Conservation (phyloP, 139 green algal genomes). For the Chlamydomonas sp. region DNA sequence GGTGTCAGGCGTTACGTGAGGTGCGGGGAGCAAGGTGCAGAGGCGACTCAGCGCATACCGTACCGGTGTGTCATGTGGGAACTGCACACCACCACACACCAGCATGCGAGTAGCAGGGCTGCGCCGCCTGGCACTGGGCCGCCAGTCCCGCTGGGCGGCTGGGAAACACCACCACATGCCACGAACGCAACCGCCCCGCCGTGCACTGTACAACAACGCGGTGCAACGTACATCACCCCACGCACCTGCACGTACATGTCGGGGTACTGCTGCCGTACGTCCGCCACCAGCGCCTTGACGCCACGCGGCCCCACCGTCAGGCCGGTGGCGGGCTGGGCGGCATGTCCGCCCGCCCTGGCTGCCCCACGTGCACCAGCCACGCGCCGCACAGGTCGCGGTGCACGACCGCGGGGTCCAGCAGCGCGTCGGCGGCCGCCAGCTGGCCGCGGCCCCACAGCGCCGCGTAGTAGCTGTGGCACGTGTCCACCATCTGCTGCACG, state of each 20-base stretch:
- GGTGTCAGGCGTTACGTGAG: too few relatives aligned
- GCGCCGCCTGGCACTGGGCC: too few relatives aligned
- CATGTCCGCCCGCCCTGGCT: neutral
- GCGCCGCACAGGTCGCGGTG: constrained; percentile 28
- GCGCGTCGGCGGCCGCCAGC: neutral
- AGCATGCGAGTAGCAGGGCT: too few relatives aligned
- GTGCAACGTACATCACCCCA: too few relatives aligned
- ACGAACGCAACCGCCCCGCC: too few relatives aligned
- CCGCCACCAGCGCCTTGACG: neutral
- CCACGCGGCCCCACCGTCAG: constrained; percentile 3
- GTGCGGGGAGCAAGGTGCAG: too few relatives aligned
- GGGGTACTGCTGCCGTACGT: constrained; percentile 13
- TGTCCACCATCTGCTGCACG: constrained; percentile 40
- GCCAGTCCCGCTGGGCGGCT: too few relatives aligned
- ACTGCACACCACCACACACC: too few relatives aligned
- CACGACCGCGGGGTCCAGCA: constrained; percentile 38
- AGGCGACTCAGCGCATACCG: too few relatives aligned
- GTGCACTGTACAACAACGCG: too few relatives aligned
- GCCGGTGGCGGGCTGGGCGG: neutral
- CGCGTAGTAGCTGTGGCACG: constrained; percentile 35
- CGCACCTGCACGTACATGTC: constrained; percentile 11
- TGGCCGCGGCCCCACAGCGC: constrained; percentile 37
- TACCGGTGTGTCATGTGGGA: too few relatives aligned
- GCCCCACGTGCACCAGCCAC: neutral
- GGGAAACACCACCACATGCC: too few relatives aligned